Evolutionary conservation across 2,329 filamentous ascomycete species (phyloP), one percentile per base, ranked within the genome.

Genomic region (Hypoxylon sp.): DNA sequence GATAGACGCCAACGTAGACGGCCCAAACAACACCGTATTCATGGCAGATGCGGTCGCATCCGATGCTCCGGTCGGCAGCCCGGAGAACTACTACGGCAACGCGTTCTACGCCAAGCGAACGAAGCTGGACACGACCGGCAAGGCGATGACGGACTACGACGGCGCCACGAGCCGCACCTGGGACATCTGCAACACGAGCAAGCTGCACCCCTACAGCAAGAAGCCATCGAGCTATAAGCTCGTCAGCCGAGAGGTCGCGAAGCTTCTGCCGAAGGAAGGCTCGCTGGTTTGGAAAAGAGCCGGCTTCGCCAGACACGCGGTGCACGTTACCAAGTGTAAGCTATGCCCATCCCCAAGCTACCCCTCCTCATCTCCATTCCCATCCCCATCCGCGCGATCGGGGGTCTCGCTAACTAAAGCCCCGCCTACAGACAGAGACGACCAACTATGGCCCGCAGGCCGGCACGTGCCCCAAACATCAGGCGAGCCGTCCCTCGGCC

Each of bases 161-260:
- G 92, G 92, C 63, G 84, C 84, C 10, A 95, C 92, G 0, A 90
- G 89, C 66, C 85, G 94, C 19, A 95, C 93, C 0, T 98, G 94
- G 94, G 94, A 97, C 64, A 97, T 98, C 79, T 87, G 86, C 75
- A 97, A 98, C 80, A 90, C 91, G 72, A 91, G 86, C 80, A 93
- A 91, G 77, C 75, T 96, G n/a, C 93, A 97, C 79, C 91, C 92
- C 0, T 91, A 94, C 82, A 94, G 91, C 79, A 89, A 92, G 78
- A 97, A 96, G 81, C 93, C 93, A 0, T 89, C 91, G 0, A 90
- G 88, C 58, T 98, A 97, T 80, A 97, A 97, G 84, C 87, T 98
- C 1, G 93, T 97, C 38, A 95, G 92, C 78, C 85, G 94, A 48
- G 94, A 97, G 75, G 91, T 95, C 0, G 92, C 94, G 0, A 82